Percentiles rank a stretch among this genome's conserved stretches.
Evolutionary conservation across 805 yeast genomes (phyloP).

Genomic region (Debaryomyces prosopidis): DNA sequence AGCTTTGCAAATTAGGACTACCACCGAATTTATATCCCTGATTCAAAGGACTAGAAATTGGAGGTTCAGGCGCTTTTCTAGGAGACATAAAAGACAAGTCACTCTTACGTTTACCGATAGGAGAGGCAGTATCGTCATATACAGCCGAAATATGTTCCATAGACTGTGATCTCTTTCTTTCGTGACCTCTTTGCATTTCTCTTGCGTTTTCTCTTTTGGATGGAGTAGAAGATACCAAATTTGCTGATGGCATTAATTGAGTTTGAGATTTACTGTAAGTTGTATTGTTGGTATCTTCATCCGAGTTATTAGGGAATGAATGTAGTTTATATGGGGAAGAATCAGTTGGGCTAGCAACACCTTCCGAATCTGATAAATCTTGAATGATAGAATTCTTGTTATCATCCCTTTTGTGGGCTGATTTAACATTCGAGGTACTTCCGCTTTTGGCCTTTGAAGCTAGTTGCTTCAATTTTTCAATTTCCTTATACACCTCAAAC

Average conservation of each 20-base stretch:
- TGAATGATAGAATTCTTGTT: background rate
- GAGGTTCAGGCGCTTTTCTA: slow-evolving; percentile 74
- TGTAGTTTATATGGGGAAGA: slow-evolving; percentile 11
- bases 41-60: slow-evolving; percentile 38
- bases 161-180: slow-evolving; percentile 52
- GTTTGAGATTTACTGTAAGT: slow-evolving; percentile 10
- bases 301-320: slow-evolving; percentile 17
- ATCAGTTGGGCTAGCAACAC: slow-evolving; percentile 9
- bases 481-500: slow-evolving; percentile 87
- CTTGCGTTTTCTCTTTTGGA: background rate
- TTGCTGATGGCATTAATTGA: slow-evolving; percentile 45
- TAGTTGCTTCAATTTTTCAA: slow-evolving; percentile 58
- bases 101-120: background rate
- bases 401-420: background rate
- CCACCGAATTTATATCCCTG: slow-evolving; percentile 34
- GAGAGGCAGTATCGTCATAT: background rate
- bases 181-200: slow-evolving; percentile 27
- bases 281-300: slow-evolving; percentile 12
- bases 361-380: slow-evolving; percentile 5
- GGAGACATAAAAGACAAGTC: slow-evolving; percentile 55
- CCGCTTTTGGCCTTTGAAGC: slow-evolving; percentile 24
- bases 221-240: slow-evolving; percentile 12
- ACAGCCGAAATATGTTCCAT: slow-evolving; percentile 41
- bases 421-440: slow-evolving; percentile 22
- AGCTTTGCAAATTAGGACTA: slow-evolving; percentile 9